Evolutionary conservation across 148 eudicot species (phyloP).

Genomic region (Agrostemma githago): DNA sequence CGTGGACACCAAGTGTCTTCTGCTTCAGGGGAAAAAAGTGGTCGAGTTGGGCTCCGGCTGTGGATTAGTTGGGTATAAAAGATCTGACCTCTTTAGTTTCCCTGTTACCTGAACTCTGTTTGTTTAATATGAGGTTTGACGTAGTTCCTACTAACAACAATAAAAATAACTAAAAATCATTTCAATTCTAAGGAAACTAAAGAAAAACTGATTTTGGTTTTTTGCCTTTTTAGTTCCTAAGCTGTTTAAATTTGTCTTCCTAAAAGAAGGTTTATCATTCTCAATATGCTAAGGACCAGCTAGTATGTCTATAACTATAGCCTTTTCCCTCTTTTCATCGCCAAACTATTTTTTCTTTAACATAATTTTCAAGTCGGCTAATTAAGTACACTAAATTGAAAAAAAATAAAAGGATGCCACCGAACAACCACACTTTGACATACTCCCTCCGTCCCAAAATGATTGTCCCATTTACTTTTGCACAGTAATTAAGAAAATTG

Average conservation of each 20-base stretch:
- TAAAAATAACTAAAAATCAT: neutral
- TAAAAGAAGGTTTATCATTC: neutral
- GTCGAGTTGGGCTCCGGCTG: constrained; percentile 94
- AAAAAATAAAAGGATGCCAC: neutral
- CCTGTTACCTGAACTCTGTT: neutral
- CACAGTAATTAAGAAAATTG: too few species aligned
- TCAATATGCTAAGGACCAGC: neutral
- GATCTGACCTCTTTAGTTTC: constrained; percentile 9
- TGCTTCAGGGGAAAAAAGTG: constrained; percentile 75
- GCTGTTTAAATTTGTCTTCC: neutral
- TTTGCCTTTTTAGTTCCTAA: neutral
- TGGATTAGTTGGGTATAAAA: constrained; percentile 80
- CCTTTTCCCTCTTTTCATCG: neutral
- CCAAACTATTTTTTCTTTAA: neutral
- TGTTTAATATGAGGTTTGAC: neutral
- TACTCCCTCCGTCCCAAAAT: too few species aligned
- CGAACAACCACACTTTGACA: neutral
- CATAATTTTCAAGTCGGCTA: neutral
- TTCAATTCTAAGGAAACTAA: neutral
- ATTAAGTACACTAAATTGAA: neutral
- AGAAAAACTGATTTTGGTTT: neutral
- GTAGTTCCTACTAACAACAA: neutral
- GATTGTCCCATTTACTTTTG: too few species aligned
- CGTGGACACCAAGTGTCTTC: constrained; percentile 49
- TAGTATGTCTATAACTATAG: neutral